Evolutionary conservation across 2,329 filamentous ascomycete species (phyloP), one percentile per base, ranked within the genome.

Genomic region (Mycogone perniciosa): DNA sequence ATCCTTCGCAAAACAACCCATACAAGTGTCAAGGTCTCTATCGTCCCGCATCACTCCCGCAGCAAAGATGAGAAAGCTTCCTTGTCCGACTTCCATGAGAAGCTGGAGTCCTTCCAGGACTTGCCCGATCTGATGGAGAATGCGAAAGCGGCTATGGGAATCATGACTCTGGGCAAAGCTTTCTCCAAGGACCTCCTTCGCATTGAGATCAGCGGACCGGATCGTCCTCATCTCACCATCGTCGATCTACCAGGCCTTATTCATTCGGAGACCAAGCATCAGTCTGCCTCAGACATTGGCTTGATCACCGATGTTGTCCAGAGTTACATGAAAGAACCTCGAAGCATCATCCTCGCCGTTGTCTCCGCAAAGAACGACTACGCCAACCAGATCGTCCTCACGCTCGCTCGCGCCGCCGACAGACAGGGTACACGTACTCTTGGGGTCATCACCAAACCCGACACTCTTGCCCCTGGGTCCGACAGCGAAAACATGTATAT

Each of bases 331-430:
- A 61, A 64, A 13, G 70, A 78, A 5, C 63, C 69, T 0, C 66
- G 80, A 5, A 84, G 74, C 53, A 80, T 87, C 50, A 81, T 85
- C 5, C 69, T 86, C 0, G 76, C 81, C 0, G 76, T 83, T 0
- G 70, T 84, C 0, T 77, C 75, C 0, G 79, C 79, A 1, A 77
- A 76, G 46, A 74, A 73, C 35, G 78, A 86, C 48, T 76, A 75
- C 54, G 77, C 77, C 5, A 77, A 81, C 31, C 83, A 88, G 58
- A 67, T 73, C 4, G 75, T 87, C 4, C 65, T 80, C 0, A 70
- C 76, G 9, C 59, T 74, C 39, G 71, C 79, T 3, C 50, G 56
- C 5, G 27, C 48, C 3, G 51, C 59, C 0, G 63, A 65, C 27
- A 54, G 59, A 0, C 27, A 51, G 1, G 66, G 71, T 0, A n/a